Conservation (phyloP, 2,329 filamentous ascomycete genomes). For the Colletotrichum sp. region DNA sequence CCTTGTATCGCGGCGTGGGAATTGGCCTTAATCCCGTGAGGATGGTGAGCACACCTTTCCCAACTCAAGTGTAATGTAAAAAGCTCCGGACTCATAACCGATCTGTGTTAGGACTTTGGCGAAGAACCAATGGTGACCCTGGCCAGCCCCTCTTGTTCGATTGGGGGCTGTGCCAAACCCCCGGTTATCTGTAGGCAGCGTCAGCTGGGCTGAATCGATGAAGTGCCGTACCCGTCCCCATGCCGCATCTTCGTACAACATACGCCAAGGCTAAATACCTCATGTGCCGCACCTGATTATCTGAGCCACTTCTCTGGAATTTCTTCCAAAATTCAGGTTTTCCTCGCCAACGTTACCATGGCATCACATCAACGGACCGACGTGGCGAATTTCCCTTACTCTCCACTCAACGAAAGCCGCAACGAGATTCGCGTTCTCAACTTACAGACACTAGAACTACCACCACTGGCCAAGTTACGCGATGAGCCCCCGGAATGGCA, state of each 20-base stretch:
- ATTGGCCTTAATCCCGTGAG: not conserved
- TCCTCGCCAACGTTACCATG: not conserved
- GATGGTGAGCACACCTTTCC: not conserved
- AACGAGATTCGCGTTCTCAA: conserved; percentile 11
- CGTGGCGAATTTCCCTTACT: not conserved
- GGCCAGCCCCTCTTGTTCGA: not conserved
- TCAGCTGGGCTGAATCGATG: not conserved
- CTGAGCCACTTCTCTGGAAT: not conserved
- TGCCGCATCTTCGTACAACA: not conserved
- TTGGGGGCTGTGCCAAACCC: not conserved
- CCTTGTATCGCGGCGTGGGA: not conserved
- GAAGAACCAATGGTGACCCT: not conserved
- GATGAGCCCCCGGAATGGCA: conserved; percentile 10
- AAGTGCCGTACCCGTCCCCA: not conserved
- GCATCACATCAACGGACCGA: not conserved
- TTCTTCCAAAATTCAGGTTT: not conserved
- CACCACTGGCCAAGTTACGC: not conserved
- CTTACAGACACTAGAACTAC: not conserved
- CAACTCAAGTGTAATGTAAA: not conserved
- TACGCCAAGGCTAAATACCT: not conserved
- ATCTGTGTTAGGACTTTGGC: not conserved
- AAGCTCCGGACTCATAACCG: not conserved
- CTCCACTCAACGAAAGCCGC: not conserved
- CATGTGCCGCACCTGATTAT: not conserved
- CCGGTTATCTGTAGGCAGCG: not conserved